Evolutionary conservation across 2,329 filamentous ascomycete genomes (phyloP), one percentile per base, ranked within the genome.

Genomic region (Bertia moriformis): DNA sequence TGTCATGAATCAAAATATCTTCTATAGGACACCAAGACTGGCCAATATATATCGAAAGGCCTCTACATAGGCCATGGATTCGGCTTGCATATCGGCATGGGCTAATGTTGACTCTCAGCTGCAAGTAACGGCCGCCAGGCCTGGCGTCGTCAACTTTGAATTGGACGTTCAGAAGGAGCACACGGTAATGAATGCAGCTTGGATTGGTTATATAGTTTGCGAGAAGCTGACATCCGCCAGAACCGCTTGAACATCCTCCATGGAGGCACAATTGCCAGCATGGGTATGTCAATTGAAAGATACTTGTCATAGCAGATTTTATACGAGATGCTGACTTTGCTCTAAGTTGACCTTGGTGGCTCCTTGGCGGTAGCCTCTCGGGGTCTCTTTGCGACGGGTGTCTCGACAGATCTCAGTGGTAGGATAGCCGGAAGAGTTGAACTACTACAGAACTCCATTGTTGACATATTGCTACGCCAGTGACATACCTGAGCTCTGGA

Each of bases 241-340:
- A 81, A 81, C 48, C 67, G 76, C 14, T 59, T 82, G 15, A 69
- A 69, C 24, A 81, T 78, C 45, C 66, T 81, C 22, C 76, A 82
- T 57, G 76, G 76, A 42, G 76, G 75, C 14, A 78, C 77, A 1
- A 75, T 82, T 43, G 76, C 76, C 4, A 74, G 71, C 51, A 67
- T 70, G 65, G 62, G 63, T 63, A 55, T 39, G 53, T 42, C 15
- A n/a, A 27, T 7, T n/a, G n/a, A n/a, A n/a, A n/a, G n/a, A n/a
- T 19, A 19, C 18, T 27, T 19, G 15, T 17, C 13, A 7, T 10
- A 12, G 17, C 20, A 13, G 22, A 7, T n/a, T n/a, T n/a, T n/a
- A n/a, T n/a, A n/a, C n/a, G 18, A 13, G 32, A 17, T 17, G 17
- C 37, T 3, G 19, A 14, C 18, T n/a, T 14, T 18, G n/a, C n/a